Base-by-base conservation (phyloP, 139 green algal genomes). In the Tetraselmis striata region DNA sequence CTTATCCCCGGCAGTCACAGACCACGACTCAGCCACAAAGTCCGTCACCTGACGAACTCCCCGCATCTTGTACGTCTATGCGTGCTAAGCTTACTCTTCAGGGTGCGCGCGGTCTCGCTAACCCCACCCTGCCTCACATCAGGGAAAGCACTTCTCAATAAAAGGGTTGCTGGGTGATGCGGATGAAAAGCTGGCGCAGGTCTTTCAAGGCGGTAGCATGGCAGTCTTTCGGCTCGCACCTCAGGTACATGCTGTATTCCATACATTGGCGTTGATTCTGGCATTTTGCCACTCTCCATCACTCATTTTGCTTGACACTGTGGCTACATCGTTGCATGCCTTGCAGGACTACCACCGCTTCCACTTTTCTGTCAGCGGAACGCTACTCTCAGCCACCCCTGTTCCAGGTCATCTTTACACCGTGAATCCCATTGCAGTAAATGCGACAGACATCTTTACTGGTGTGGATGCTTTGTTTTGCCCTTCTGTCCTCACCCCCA, bases 271-370 rank as follows among this genome's bases (percentile, higher is more conserved):
- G n/a, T n/a, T n/a, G n/a, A n/a, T n/a, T n/a, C n/a, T n/a, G n/a
- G n/a, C n/a, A n/a, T n/a, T n/a, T n/a, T n/a, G n/a, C n/a, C n/a
- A n/a, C n/a, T n/a, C n/a, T n/a, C n/a, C n/a, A n/a, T n/a, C n/a
- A n/a, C n/a, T n/a, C n/a, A n/a, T n/a, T n/a, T n/a, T n/a, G n/a
- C n/a, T n/a, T n/a, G n/a, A n/a, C n/a, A n/a, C n/a, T n/a, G n/a
- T n/a, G n/a, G n/a, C n/a, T n/a, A n/a, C n/a, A n/a, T n/a, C n/a
- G n/a, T n/a, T n/a, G n/a, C n/a, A n/a, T n/a, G n/a, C n/a, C n/a
- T n/a, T n/a, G n/a, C 88, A 91, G 79, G 88, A 91, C 77, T 91
- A 91, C 32, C 88, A 91, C 82, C 81, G 87, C 26, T 91, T 88
- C 80, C 88, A 91, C 32, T 30, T 81, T 24, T 82, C 87, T 1